Conservation (phyloP, 176 grass and related monocot genomes). For the Juncus inflexus region DNA sequence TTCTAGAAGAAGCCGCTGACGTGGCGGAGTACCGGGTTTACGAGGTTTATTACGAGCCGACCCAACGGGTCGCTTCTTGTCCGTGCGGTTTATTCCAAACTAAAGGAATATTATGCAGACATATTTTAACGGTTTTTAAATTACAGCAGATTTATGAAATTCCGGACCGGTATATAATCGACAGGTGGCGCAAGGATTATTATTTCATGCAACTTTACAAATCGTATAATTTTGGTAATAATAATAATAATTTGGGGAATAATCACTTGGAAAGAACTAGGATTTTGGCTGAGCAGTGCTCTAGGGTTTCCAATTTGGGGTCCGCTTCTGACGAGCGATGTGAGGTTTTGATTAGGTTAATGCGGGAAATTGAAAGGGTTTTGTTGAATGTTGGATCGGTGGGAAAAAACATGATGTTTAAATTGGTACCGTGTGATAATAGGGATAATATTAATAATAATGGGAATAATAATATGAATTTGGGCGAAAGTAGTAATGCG, state of each 20-base stretch:
- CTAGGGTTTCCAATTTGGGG: slow-evolving; percentile 58
- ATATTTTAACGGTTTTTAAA: slow-evolving; percentile 83
- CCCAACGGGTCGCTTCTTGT: slow-evolving; percentile 53
- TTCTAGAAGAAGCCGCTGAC: slow-evolving; percentile 74
- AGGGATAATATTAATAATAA: slow-evolving; percentile 54
- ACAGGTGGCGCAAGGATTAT: slow-evolving; percentile 89
- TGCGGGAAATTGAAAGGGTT: slow-evolving; percentile 67
- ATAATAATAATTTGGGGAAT: slow-evolving; percentile 9
- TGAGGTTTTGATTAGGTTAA: slow-evolving; percentile 72
- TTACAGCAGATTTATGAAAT: slow-evolving; percentile 86
- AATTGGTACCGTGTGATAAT: slow-evolving; percentile 72
- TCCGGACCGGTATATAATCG: slow-evolving; percentile 63
- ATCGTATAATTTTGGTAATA: slow-evolving; percentile 20
- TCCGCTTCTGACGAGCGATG: slow-evolving; percentile 81
- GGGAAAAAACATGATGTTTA: slow-evolving; percentile 52
- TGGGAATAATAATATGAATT: not conserved
- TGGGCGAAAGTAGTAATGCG: slow-evolving; percentile 15
- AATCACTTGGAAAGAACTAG: slow-evolving; percentile 30
- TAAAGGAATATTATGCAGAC: slow-evolving; percentile 87
- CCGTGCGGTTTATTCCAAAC: slow-evolving; percentile 79
- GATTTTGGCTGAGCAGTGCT: slow-evolving; percentile 28
- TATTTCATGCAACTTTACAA: slow-evolving; percentile 56
- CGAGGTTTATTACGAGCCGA: slow-evolving; percentile 69
- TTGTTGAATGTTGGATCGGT: slow-evolving; percentile 54
- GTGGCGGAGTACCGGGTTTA: slow-evolving; percentile 59